Evolutionary conservation across 192 early-diverging fungal genomes (phyloP).

Genomic region (Umbelopsis sp.): DNA sequence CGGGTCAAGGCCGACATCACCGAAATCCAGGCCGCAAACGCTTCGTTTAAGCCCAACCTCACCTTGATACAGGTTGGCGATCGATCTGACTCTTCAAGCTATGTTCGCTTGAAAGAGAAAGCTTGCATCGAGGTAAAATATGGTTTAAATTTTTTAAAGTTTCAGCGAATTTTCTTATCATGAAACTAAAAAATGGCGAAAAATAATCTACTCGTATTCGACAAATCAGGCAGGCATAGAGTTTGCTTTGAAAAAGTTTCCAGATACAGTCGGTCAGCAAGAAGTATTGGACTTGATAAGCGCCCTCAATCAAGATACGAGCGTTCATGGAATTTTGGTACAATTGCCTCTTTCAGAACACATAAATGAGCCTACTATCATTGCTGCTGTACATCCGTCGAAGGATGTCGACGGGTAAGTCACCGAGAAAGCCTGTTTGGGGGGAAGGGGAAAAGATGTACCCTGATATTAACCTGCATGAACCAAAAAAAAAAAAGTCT

Average conservation of each 20-base stretch:
- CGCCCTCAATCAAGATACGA: slow-evolving; percentile 75
- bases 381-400: slow-evolving; percentile 79
- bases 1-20: slow-evolving; percentile 71
- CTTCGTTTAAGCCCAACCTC: slow-evolving; percentile 80
- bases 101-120: slow-evolving; percentile 92
- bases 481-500: slow-evolving; percentile 58
- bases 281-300: slow-evolving; percentile 71
- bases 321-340: slow-evolving; percentile 93
- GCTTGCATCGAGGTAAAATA: slow-evolving; percentile 75
- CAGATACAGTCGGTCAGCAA: slow-evolving; percentile 65
- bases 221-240: slow-evolving; percentile 72
- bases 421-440: no score
- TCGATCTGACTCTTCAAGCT: slow-evolving; percentile 92
- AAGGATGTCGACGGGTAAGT: slow-evolving; percentile 98
- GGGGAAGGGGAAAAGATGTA: background rate
- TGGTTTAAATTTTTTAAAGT: background rate
- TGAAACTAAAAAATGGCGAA: background rate
- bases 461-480: background rate
- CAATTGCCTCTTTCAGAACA: slow-evolving; percentile 92
- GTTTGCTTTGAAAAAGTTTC: slow-evolving; percentile 71
- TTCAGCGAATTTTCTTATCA: background rate
- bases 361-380: slow-evolving; percentile 79
- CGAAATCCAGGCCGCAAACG: slow-evolving; percentile 61
- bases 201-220: background rate
- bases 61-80: slow-evolving; percentile 91